phyloP scores from a whole-genome alignment of 2,329 filamentous ascomycete genomes.

The Cylindrodendrum hubeiense region DNA sequence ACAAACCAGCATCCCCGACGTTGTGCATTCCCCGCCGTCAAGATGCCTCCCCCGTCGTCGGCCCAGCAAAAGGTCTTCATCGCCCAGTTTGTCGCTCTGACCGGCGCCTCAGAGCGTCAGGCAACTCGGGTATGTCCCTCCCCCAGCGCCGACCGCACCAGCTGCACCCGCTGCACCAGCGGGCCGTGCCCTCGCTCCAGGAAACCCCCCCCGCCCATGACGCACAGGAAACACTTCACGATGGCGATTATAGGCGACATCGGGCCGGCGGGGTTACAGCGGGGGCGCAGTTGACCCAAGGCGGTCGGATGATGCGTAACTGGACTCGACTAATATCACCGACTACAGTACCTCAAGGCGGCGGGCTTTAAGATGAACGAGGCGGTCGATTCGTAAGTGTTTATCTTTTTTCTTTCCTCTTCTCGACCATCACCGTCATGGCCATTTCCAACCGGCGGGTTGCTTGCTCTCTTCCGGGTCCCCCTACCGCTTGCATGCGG shows the following conservation, averaged over 20 bases:
- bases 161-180: neutral
- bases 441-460: neutral
- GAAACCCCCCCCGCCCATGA: conserved; percentile 23
- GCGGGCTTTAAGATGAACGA: conserved; percentile 64
- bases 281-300: conserved; percentile 33
- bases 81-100: conserved; percentile 57
- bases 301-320: conserved; percentile 24
- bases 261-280: conserved; percentile 33
- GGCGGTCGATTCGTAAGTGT: conserved; percentile 69
- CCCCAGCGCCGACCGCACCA: conserved; percentile 7
- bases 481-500: conserved; percentile 8
- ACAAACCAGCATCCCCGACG: neutral
- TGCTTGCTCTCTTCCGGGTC: neutral
- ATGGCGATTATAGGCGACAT: conserved; percentile 21
- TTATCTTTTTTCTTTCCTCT: conserved; percentile 28
- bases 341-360: conserved; percentile 60
- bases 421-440: conserved; percentile 17
- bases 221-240: conserved; percentile 21
- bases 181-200: neutral
- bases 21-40: conserved; percentile 16
- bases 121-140: conserved; percentile 58
- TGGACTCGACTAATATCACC: conserved; percentile 39
- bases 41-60: conserved; percentile 53
- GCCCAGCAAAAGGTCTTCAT: conserved; percentile 56
- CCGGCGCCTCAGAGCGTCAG: conserved; percentile 57